Evolutionary conservation across 495 filamentous ascomycete genomes (phyloP), one percentile per base, ranked within the genome.

Genomic region (Pseudoneurospora amorphoporcata): DNA sequence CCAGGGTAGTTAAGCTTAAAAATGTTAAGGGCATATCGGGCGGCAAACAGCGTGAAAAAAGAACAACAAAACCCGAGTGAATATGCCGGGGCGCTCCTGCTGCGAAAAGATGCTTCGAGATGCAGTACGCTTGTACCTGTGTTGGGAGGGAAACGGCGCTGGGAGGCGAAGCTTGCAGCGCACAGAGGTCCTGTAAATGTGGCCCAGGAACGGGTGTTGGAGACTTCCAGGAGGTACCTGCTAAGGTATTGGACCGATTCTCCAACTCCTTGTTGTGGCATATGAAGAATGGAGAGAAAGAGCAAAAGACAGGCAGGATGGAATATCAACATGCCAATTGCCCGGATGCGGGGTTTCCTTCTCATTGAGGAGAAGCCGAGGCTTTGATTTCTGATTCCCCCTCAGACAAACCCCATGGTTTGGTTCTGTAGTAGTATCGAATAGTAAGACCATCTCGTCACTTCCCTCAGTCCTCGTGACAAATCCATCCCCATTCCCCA

Each of bases 161-260:
- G 53, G 53, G 14, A 37, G 53, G 53, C 53, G 23, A 61, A 61
- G 53, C 23, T 61, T 61, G 29, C 53, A 61, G 53, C 53, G 53
- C 53, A 35, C 53, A 65, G 53, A 85, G 80, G 29, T 86, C 84
- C 79, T 84, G 82, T 35, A 74, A 80, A 68, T 73, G 35, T 14
- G 53, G 53, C 53, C 47, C 53, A 32, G 23, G 23, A 65, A 35
- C 14, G 29, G 23, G 47, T 23, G 45, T 29, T 23, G 45, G n/a
- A 47, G n/a, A 10, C 17, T 8, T 8, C 45, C 19, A 12, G 47
- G 23, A 61, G 47, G 53, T 61, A 61, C 53, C 53, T 61, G 53
- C 23, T 35, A 16, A 9, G 39, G 8, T 12, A 40, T 23, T 29
- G 29, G 53, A 65, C 53, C 12, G 23, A 23, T 65, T 65, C 29